A percentile compares a stretch with the other conserved stretches of the same genome.
Conservation (phyloP, 1,284 basidiomycete genomes). For the Ganoderma resinaceum region DNA sequence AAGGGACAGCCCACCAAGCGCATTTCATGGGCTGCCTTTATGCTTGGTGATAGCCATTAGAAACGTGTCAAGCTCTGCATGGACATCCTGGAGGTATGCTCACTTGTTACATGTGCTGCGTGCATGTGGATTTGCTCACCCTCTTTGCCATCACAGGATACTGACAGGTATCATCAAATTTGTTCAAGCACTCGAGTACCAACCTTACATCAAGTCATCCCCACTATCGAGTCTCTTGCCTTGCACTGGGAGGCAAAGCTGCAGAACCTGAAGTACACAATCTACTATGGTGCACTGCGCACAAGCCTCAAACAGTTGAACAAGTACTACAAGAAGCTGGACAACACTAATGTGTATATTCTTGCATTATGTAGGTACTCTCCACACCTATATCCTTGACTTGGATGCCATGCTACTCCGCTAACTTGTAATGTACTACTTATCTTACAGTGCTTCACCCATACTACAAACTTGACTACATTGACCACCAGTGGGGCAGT, state of each 20-base stretch:
- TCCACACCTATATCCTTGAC: too few relatives aligned
- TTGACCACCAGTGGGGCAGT: constrained; percentile 33
- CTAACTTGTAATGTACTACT: too few relatives aligned
- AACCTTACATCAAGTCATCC: constrained; percentile 31
- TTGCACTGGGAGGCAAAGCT: constrained; percentile 34
- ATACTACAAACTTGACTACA: constrained; percentile 35
- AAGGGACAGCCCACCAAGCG: constrained; percentile 32
- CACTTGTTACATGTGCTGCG: too few relatives aligned
- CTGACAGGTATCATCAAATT: constrained; percentile 11
- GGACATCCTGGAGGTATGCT: constrained; percentile 13
- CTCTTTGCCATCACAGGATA: constrained; percentile 9
- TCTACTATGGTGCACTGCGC: constrained; percentile 27
- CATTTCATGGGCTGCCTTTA: constrained; percentile 38
- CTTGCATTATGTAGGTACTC: constrained; percentile 27
- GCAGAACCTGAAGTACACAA: constrained; percentile 15
- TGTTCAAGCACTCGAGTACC: constrained; percentile 3
- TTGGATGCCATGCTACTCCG: too few relatives aligned
- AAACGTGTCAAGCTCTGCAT: constrained; percentile 15
- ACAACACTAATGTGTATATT: constrained; percentile 33
- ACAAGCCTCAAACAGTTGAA: constrained; percentile 31
- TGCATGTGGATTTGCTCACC: background rate
- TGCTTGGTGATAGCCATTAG: constrained; percentile 33
- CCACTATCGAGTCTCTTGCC: constrained; percentile 33
- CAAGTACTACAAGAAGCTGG: constrained; percentile 38
- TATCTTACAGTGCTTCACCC: constrained; percentile 4